These are phyloP conservation scores for Globisporangium uncinulatum DNA, from an alignment of 352 stramenopile species.

Conservation along the genomic window DNA sequence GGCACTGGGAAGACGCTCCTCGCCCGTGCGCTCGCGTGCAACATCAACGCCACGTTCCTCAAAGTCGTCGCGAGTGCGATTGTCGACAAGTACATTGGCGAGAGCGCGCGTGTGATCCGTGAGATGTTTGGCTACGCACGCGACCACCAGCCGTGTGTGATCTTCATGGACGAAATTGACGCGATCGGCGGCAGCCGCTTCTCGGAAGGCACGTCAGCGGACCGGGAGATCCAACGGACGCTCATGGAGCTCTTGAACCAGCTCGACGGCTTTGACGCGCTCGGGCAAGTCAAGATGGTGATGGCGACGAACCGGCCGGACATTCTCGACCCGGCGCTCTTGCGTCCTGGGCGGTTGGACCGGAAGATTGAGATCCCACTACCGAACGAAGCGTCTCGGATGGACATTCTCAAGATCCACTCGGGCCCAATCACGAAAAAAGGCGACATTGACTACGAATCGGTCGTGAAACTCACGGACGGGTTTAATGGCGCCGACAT, in stretches of 20 bases:
- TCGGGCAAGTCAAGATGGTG: slow-evolving; percentile 99
- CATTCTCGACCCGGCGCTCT: slow-evolving; percentile 98
- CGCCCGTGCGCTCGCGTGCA: slow-evolving; percentile 96
- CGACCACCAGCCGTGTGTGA: slow-evolving; percentile 99
- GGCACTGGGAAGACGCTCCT: slow-evolving; percentile 99
- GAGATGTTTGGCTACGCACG: slow-evolving; percentile 99
- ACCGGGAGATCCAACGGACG: slow-evolving; percentile 99
- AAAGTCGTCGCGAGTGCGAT: slow-evolving; percentile 99
- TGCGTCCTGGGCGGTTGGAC: slow-evolving; percentile 97
- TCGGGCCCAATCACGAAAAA: slow-evolving; percentile 97
- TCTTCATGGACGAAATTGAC: slow-evolving; percentile 99
- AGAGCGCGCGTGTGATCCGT: slow-evolving; percentile 98
- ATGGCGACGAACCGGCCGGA: slow-evolving; percentile 99
- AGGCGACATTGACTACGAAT: slow-evolving; percentile 99
- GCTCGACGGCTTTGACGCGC: slow-evolving; percentile 98
- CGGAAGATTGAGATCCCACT: slow-evolving; percentile 99
- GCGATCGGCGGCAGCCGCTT: slow-evolving; percentile 98
- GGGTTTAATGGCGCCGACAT: slow-evolving; percentile 99
- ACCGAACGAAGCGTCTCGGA: slow-evolving; percentile 96
- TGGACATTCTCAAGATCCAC: slow-evolving; percentile 99
- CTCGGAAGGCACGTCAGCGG: slow-evolving; percentile 94
- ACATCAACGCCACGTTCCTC: slow-evolving; percentile 99
- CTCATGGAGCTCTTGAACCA: slow-evolving; percentile 99
- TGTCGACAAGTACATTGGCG: slow-evolving; percentile 99
- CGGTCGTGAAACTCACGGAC: slow-evolving; percentile 98